phyloP scores from a whole-genome alignment of 2,329 filamentous ascomycete species.

The Cadophora sp. region DNA sequence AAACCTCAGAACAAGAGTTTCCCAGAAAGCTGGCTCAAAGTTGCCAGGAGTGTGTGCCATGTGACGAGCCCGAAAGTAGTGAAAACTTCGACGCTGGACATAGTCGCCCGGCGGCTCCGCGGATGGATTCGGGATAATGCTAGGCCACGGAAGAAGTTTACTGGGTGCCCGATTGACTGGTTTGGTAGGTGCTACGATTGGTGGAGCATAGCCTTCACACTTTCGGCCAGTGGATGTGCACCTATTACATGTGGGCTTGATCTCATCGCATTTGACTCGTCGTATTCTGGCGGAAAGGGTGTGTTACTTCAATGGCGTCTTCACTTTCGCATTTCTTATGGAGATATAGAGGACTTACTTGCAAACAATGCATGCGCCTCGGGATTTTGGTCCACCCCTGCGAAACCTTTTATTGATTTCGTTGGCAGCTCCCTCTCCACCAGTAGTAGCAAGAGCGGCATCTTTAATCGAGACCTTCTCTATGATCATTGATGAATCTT shows the following conservation, averaged over 20 bases:
- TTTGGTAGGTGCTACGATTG: neutral
- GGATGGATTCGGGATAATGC: neutral
- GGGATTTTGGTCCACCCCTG: neutral
- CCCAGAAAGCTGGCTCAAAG: conserved; percentile 33
- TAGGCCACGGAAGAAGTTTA: neutral
- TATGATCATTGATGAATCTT: neutral
- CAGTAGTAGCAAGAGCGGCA: neutral
- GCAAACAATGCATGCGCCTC: neutral
- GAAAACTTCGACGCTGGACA: conserved; percentile 31
- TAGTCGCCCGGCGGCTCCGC: conserved; percentile 19
- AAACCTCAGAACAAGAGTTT: conserved; percentile 24
- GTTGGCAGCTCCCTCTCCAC: neutral
- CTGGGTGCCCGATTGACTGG: neutral
- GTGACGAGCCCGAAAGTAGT: conserved; percentile 32
- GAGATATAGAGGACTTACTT: neutral
- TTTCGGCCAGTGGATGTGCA: conserved; percentile 26
- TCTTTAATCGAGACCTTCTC: neutral
- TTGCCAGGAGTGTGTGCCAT: conserved; percentile 31
- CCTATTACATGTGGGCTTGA: conserved; percentile 26
- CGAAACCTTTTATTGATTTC: neutral
- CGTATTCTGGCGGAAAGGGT: conserved; percentile 21
- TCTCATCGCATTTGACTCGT: conserved; percentile 31
- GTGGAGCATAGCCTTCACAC: conserved; percentile 30
- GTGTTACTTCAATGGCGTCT: neutral
- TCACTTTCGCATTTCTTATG: neutral